A percentile compares a stretch with the other conserved stretches of the same genome.
phyloP scores from a whole-genome alignment of 2,329 filamentous ascomycete genomes.

The Helminthosporium solani region DNA sequence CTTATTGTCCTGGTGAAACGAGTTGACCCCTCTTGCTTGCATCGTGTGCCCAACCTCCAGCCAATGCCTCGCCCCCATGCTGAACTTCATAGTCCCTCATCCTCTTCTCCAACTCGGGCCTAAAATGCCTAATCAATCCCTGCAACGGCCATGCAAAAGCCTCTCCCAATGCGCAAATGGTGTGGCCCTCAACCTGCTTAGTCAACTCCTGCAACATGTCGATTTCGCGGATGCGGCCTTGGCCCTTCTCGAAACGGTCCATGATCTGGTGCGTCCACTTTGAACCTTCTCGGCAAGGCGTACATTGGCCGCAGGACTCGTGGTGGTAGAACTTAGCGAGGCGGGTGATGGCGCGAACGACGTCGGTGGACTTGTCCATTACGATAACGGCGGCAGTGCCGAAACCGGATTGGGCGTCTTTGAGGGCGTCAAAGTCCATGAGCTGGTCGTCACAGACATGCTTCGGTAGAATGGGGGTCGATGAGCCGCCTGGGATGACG shows the following conservation, averaged over 20 bases:
- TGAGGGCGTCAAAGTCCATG: slow-evolving; percentile 98
- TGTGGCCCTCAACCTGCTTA: slow-evolving; percentile 99
- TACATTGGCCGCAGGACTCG: slow-evolving; percentile 98
- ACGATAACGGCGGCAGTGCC: slow-evolving; percentile 97
- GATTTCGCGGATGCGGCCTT: slow-evolving; percentile 87
- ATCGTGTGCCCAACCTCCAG: slow-evolving; percentile 83
- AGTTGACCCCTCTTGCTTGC: slow-evolving; percentile 76
- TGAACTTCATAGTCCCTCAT: slow-evolving; percentile 78
- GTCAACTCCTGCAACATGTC: slow-evolving; percentile 99
- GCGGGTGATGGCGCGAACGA: slow-evolving; percentile 89
- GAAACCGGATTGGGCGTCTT: slow-evolving; percentile 95
- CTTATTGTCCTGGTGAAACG: slow-evolving; percentile 84
- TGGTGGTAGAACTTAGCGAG: slow-evolving; percentile 97
- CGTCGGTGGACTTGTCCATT: slow-evolving; percentile 97
- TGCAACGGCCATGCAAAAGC: slow-evolving; percentile 99
- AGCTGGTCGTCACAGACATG: slow-evolving; percentile 87
- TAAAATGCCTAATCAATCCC: slow-evolving; percentile 96
- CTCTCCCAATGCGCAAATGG: slow-evolving; percentile 95
- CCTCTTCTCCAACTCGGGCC: slow-evolving; percentile 88
- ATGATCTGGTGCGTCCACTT: slow-evolving; percentile 99
- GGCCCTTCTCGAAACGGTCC: slow-evolving; percentile 89
- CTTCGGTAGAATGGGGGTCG: slow-evolving; percentile 93
- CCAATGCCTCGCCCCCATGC: slow-evolving; percentile 71
- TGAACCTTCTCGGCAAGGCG: slow-evolving; percentile 97
- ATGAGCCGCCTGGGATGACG: slow-evolving; percentile 93